These are phyloP conservation scores for Penicillium pulvis DNA, from an alignment of 495 filamentous ascomycete species.

Conservation along the genomic window DNA sequence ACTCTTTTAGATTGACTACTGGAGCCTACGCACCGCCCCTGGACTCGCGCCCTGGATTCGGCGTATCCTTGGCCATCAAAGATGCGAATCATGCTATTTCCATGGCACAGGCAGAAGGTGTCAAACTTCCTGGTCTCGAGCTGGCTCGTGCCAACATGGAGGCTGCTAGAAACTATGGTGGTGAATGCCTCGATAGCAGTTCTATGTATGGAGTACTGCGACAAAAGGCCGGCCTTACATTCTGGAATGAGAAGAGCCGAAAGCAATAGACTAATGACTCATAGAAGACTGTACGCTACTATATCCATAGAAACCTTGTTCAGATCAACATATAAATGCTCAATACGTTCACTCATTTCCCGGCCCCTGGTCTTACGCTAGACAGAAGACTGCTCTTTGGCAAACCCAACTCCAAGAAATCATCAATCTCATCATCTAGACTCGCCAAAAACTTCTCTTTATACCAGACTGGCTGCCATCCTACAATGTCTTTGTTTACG, in stretches of 20 bases:
- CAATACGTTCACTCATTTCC: too few species aligned
- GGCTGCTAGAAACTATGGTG: conserved; percentile 42
- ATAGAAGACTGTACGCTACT: not conserved
- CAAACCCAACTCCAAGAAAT: too few species aligned
- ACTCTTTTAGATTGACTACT: conserved; percentile 37
- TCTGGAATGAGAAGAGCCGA: conserved; percentile 52
- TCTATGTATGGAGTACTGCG: conserved; percentile 48
- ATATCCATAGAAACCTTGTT: not conserved
- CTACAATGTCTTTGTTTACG: too few species aligned
- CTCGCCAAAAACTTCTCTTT: too few species aligned
- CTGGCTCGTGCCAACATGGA: conserved; percentile 44
- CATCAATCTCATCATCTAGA: too few species aligned
- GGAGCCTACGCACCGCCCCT: conserved; percentile 48
- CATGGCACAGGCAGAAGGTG: conserved; percentile 38
- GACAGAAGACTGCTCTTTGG: too few species aligned
- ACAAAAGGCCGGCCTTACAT: conserved; percentile 44
- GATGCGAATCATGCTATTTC: conserved; percentile 45
- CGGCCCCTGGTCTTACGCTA: too few species aligned
- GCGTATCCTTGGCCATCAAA: conserved; percentile 49
- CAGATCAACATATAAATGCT: too few species aligned
- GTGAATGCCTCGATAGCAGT: conserved; percentile 47
- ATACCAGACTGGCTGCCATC: too few species aligned
- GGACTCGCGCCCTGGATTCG: conserved; percentile 46
- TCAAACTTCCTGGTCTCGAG: conserved; percentile 42
- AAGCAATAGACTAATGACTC: conserved; percentile 22